A percentile compares a stretch with the other conserved stretches of the same genome.
phyloP scores from a whole-genome alignment of 352 stramenopile genomes.

The Detonula confervacea region DNA sequence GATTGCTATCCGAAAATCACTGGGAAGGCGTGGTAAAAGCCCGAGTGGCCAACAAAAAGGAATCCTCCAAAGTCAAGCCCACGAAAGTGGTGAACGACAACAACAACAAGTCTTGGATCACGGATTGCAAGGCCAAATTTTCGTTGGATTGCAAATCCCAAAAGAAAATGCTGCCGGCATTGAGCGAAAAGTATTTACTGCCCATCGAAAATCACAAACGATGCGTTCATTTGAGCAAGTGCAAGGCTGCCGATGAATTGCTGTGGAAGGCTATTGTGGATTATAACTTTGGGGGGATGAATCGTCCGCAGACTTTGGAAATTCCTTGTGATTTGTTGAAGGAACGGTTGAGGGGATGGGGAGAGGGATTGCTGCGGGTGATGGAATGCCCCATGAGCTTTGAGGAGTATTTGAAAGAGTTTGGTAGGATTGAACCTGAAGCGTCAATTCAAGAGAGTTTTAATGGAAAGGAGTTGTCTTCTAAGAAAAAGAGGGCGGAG shows the following conservation, averaged over 20 bases:
- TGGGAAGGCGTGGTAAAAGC: conserved; percentile 40
- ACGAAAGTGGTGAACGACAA: too few species aligned
- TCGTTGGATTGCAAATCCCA: background rate
- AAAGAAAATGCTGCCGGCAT: conserved; percentile 16
- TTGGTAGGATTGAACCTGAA: too few species aligned
- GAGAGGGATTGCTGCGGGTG: conserved; percentile 23
- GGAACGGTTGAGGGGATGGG: conserved; percentile 15
- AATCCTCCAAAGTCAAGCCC: too few species aligned
- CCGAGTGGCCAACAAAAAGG: background rate
- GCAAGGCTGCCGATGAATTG: conserved; percentile 14
- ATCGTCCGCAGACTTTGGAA: conserved; percentile 19
- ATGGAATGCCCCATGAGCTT: background rate
- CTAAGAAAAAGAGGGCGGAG: conserved; percentile 4
- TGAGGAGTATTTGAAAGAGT: conserved; percentile 11
- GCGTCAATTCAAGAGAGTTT: too few species aligned
- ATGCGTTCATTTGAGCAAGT: conserved; percentile 34
- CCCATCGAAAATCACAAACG: conserved; percentile 34
- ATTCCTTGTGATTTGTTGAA: conserved; percentile 16
- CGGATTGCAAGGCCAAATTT: background rate
- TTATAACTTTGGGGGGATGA: conserved; percentile 34
- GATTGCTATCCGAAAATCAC: conserved; percentile 39
- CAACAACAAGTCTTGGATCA: too few species aligned
- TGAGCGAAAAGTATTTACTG: conserved; percentile 30
- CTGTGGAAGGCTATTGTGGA: conserved; percentile 50
- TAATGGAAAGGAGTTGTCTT: background rate